These are phyloP conservation scores for Cytospora chrysosperma DNA, from an alignment of 2,329 filamentous ascomycete genomes.

Conservation along the genomic window DNA sequence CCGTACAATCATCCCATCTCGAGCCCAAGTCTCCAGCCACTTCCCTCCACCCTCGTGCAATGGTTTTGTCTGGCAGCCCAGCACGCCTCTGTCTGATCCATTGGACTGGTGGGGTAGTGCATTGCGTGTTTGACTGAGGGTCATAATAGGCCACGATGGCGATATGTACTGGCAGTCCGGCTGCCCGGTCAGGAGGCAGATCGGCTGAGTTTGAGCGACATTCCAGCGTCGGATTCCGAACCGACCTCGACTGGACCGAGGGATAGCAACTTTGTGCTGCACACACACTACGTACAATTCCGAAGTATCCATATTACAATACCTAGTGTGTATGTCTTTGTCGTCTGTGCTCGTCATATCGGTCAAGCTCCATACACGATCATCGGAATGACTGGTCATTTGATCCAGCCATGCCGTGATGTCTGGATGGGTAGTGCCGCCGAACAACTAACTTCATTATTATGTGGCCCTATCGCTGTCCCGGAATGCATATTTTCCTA, in stretches of 20 bases:
- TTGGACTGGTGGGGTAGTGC: background rate
- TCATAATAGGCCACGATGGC: no score
- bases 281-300: no score
- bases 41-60: background rate
- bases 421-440: background rate
- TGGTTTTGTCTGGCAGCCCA: background rate
- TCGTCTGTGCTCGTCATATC: background rate
- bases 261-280: background rate
- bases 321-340: no score
- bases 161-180: background rate
- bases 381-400: background rate
- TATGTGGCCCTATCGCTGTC: background rate
- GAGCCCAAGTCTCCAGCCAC: background rate
- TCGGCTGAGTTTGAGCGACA: background rate
- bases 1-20: background rate
- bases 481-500: background rate
- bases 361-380: background rate
- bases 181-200: background rate
- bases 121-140: background rate
- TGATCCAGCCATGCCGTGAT: background rate
- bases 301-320: no score
- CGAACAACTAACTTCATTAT: background rate
- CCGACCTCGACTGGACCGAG: background rate
- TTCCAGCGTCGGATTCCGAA: background rate
- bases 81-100: no score